Percentiles rank a stretch among this genome's conserved stretches.
Evolutionary conservation across 306 rosid species (phyloP).

Genomic region (peach (Prunus persica)): DNA sequence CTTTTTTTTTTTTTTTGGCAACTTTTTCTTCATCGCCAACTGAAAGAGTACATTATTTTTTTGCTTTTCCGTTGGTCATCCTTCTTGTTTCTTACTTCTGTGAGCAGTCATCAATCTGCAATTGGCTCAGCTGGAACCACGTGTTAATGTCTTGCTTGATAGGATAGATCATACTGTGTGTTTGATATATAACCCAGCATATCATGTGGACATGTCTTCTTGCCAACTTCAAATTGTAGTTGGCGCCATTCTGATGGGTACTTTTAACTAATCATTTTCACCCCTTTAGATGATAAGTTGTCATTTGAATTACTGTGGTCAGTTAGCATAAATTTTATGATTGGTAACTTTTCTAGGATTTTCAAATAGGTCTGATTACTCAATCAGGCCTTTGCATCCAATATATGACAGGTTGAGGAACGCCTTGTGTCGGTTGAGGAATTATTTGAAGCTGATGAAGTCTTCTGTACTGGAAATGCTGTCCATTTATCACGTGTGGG

Average conservation of each 20-base stretch:
- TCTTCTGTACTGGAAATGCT: conserved; percentile 13
- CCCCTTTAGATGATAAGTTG: background rate
- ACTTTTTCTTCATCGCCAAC: background rate
- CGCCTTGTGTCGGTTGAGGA: conserved; percentile 11
- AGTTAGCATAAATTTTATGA: no score
- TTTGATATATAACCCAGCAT: background rate
- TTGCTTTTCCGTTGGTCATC: background rate
- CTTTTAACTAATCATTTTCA: background rate
- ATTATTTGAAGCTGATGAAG: conserved; percentile 17
- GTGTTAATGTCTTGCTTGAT: background rate
- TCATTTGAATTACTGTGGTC: background rate
- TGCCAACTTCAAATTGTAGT: background rate
- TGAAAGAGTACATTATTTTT: background rate
- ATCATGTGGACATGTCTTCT: background rate
- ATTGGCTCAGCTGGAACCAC: background rate
- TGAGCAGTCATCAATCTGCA: background rate
- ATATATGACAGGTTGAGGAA: conserved; percentile 16
- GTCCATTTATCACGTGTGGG: conserved; percentile 8
- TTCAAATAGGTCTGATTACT: background rate
- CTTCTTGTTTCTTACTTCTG: background rate
- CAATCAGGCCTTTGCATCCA: background rate
- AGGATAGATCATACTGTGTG: background rate
- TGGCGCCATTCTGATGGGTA: background rate
- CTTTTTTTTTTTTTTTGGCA: no score
- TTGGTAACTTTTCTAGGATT: background rate